Base-by-base conservation (phyloP, 345 rosid genomes). In the Hevea brasiliensis region DNA sequence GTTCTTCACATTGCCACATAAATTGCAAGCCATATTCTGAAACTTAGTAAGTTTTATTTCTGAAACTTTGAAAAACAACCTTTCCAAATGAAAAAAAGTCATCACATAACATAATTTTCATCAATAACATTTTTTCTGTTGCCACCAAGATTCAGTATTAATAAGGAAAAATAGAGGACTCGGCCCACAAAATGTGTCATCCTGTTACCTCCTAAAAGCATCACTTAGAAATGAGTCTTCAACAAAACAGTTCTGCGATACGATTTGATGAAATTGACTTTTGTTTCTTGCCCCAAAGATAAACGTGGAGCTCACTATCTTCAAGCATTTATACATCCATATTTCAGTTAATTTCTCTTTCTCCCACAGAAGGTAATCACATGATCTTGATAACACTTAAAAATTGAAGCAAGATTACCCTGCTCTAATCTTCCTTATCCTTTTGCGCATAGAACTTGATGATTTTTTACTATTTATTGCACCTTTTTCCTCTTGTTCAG, bases 391-490 rank as follows among this genome's bases (percentile, higher is more conserved):
- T 32, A 32, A 32, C 37, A 1, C 37, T 32, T 32, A 32, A 32
- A 32, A 32, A 4, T 4, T 15, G 18, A 20, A 18, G n/a, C 55
- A 15, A 18, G 50, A 44, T 64, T 64, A 23, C 53, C 53, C 42
- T 35, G 58, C 37, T 58, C 48, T 53, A 37, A 37, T 27, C 67
- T 53, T 61, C 50, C n/a, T 60, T 45, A 5, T 57, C 29, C 67
- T 61, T 71, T 48, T 56, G 15, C 35, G 64, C 45, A 14, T 14
- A 44, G 51, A 26, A 44, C 61, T 70, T 9, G 21, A 53, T 40
- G 76, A 72, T 75, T 77, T 44, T 21, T 66, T 26, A 37, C 27
- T 21, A 7, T 50, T 26, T 60, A 10, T 45, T 29, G 20, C 69
- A 58, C 59, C 42, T 44, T 40, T 47, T 41, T 40, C 68, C 59